phyloP scores from a whole-genome alignment of 2,329 filamentous ascomycete species.

The Gaeumannomyces sp. region DNA sequence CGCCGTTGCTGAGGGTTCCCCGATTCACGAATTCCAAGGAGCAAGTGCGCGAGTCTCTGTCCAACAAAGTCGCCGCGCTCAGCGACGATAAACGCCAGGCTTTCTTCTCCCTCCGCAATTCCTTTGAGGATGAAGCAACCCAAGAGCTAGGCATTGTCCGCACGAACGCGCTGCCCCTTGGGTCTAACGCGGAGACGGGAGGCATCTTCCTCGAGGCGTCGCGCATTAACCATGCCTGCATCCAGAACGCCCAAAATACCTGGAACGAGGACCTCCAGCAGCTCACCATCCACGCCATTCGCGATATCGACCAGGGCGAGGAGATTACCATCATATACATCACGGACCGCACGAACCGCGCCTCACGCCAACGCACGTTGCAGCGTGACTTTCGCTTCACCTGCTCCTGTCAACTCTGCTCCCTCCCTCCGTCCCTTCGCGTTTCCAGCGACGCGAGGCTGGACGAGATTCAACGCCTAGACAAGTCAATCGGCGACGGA shows the following conservation, averaged over 20 bases:
- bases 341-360: constrained; percentile 3
- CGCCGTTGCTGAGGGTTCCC: constrained; percentile 8
- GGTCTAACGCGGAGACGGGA: constrained; percentile 1
- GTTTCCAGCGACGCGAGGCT: constrained; percentile 1
- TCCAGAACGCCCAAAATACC: constrained; percentile 19
- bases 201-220: constrained; percentile 19
- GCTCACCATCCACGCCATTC: constrained; percentile 19
- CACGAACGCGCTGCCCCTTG: constrained; percentile 11
- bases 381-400: constrained; percentile 2
- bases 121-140: constrained; percentile 4
- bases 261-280: constrained; percentile 19
- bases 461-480: not conserved
- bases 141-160: constrained; percentile 7
- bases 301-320: constrained; percentile 19
- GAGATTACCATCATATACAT: constrained; percentile 22
- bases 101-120: constrained; percentile 11
- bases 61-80: constrained; percentile 2
- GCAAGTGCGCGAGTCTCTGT: not conserved
- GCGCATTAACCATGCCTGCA: constrained; percentile 25
- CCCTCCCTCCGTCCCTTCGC: not conserved
- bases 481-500: not conserved
- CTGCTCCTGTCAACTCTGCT: constrained; percentile 3
- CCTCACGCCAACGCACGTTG: not conserved
- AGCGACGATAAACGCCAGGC: constrained; percentile 6
- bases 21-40: not conserved